Conservation (phyloP, 2,329 filamentous ascomycete species). For the Pezicula rhizophila region DNA sequence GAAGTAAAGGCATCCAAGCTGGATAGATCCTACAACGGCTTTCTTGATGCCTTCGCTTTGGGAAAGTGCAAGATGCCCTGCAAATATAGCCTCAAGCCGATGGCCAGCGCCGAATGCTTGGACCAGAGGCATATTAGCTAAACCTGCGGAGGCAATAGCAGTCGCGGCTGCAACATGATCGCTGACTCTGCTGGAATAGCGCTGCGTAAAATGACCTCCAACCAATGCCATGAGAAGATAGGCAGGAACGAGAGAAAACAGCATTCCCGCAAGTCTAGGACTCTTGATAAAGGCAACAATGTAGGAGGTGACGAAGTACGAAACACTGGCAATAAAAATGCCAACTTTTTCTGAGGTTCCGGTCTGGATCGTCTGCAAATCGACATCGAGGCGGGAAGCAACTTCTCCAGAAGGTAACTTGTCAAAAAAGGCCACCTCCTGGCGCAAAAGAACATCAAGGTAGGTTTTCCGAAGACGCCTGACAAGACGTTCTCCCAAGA, state of each 20-base stretch:
- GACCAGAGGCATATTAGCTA: constrained; percentile 44
- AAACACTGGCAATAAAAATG: constrained; percentile 45
- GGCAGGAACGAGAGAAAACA: constrained; percentile 42
- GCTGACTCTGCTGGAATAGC: constrained; percentile 36
- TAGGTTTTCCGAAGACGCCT: constrained; percentile 48
- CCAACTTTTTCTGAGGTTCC: constrained; percentile 57
- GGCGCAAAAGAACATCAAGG: constrained; percentile 41
- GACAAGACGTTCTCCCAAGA: constrained; percentile 47
- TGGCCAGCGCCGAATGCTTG: constrained; percentile 45
- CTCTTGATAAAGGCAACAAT: constrained; percentile 55
- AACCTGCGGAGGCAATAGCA: constrained; percentile 45
- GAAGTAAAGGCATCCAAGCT: constrained; percentile 48
- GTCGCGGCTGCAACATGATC: constrained; percentile 42
- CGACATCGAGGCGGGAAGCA: constrained; percentile 43
- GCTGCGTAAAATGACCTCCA: constrained; percentile 40
- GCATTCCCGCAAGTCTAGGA: constrained; percentile 45
- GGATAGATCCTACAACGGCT: constrained; percentile 39
- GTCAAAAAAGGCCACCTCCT: constrained; percentile 50
- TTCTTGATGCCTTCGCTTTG: constrained; percentile 42
- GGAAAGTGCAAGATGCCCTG: constrained; percentile 35
- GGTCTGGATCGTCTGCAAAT: constrained; percentile 50
- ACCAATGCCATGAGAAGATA: constrained; percentile 34
- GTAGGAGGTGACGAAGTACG: constrained; percentile 53
- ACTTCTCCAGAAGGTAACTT: constrained; percentile 44
- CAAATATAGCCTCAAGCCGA: constrained; percentile 44